A percentile compares a stretch with the other conserved stretches of the same genome.
Evolutionary conservation across 495 filamentous ascomycete genomes (phyloP).

Genomic region (Xeromyces bisporus): DNA sequence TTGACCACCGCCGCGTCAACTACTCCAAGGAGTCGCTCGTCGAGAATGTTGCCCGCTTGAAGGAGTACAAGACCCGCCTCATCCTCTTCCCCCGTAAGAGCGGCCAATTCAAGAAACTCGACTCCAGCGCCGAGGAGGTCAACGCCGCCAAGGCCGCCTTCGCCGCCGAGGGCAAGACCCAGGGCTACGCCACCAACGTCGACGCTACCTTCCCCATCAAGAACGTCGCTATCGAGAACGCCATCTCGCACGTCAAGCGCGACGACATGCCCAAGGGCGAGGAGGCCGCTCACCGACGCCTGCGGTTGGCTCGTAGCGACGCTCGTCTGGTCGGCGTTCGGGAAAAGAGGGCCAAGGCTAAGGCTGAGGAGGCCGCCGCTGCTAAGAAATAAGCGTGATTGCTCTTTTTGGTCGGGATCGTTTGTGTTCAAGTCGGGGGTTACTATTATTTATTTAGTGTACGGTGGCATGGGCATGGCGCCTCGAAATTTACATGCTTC

Average conservation of each 20-base stretch:
- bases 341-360: slow-evolving; percentile 86
- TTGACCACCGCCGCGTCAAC: slow-evolving; percentile 93
- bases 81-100: slow-evolving; percentile 95
- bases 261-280: slow-evolving; percentile 57
- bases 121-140: slow-evolving; percentile 76
- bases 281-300: slow-evolving; percentile 68
- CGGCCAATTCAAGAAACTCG: slow-evolving; percentile 78
- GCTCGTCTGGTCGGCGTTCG: slow-evolving; percentile 63
- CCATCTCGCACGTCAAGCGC: slow-evolving; percentile 65
- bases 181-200: slow-evolving; percentile 38
- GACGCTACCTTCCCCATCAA: slow-evolving; percentile 49
- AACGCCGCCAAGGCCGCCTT: slow-evolving; percentile 45
- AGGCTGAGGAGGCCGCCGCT: slow-evolving; percentile 75
- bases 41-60: slow-evolving; percentile 87
- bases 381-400: slow-evolving; percentile 72
- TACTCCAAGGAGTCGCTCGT: slow-evolving; percentile 84
- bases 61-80: slow-evolving; percentile 84
- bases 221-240: slow-evolving; percentile 38
- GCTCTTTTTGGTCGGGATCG: slow-evolving; percentile 11
- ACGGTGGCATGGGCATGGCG: slow-evolving; percentile 23
- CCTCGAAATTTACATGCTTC: slow-evolving; percentile 22
- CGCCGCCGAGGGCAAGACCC: slow-evolving; percentile 32
- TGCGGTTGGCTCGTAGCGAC: slow-evolving; percentile 75
- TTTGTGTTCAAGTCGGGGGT: slow-evolving; percentile 26
- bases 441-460: slow-evolving; percentile 13